These are phyloP conservation scores for Phytophthora meadii DNA, from an alignment of 352 stramenopile genomes.

Conservation along the genomic window DNA sequence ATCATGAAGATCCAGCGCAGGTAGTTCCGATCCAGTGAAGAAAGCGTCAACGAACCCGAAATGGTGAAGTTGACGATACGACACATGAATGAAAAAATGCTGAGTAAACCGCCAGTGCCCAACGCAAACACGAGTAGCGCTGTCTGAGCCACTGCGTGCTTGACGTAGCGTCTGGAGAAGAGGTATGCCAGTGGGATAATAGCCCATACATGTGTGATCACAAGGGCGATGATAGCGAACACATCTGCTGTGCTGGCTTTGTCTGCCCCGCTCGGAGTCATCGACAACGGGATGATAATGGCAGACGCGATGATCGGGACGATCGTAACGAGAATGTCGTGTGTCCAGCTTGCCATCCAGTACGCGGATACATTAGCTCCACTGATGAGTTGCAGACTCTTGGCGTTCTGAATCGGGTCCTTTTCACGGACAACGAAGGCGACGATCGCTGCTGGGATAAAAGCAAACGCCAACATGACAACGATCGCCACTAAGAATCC, in stretches of 20 bases:
- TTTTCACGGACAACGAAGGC: slow-evolving; percentile 75
- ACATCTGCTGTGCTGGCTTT: slow-evolving; percentile 40
- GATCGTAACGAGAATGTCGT: slow-evolving; percentile 57
- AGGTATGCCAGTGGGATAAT: slow-evolving; percentile 73
- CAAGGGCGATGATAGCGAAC: slow-evolving; percentile 45
- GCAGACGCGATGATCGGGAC: slow-evolving; percentile 44
- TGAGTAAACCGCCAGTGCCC: slow-evolving; percentile 64
- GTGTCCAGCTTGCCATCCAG: slow-evolving; percentile 61
- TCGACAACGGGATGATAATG: slow-evolving; percentile 48
- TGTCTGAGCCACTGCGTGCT: slow-evolving; percentile 68
- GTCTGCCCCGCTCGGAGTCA: slow-evolving; percentile 20
- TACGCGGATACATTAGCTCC: slow-evolving; percentile 63
- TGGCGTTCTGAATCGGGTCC: slow-evolving; percentile 68
- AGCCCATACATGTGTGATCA: slow-evolving; percentile 51
- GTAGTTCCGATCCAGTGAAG: slow-evolving; percentile 70
- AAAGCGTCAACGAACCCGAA: slow-evolving; percentile 49
- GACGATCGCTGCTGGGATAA: slow-evolving; percentile 69
- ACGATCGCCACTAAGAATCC: slow-evolving; percentile 64
- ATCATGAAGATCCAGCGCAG: slow-evolving; percentile 78
- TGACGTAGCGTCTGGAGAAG: slow-evolving; percentile 64
- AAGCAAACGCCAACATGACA: slow-evolving; percentile 73
- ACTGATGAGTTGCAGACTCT: slow-evolving; percentile 71
- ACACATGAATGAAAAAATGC: slow-evolving; percentile 83
- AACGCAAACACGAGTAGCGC: slow-evolving; percentile 72
- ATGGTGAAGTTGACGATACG: slow-evolving; percentile 65